These are phyloP conservation scores for Mycena polygramma DNA, from an alignment of 768 basidiomycete genomes.

Conservation along the genomic window DNA sequence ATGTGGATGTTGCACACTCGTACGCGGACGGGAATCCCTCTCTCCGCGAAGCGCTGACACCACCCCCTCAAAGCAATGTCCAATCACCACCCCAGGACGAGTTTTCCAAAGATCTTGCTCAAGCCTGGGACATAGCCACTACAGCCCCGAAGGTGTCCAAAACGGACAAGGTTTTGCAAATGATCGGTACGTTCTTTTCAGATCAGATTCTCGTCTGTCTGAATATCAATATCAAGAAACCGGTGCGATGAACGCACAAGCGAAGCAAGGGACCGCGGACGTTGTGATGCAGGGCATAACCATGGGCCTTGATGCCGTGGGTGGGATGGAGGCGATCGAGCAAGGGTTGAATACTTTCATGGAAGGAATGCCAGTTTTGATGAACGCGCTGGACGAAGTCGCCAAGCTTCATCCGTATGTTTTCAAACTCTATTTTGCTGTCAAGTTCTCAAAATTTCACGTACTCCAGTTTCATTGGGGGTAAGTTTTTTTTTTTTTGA, in stretches of 20 bases:
- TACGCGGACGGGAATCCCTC: not conserved
- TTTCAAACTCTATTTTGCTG: not conserved
- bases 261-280: conserved; percentile 15
- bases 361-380: conserved; percentile 34
- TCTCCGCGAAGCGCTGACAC: not conserved
- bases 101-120: conserved; percentile 25
- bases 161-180: conserved; percentile 25
- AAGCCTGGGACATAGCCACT: conserved; percentile 28
- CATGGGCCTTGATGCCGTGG: conserved; percentile 27
- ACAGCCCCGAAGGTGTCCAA: conserved; percentile 28
- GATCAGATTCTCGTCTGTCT: not conserved
- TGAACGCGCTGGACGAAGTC: conserved; percentile 45
- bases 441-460: not conserved
- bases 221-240: conserved; percentile 17
- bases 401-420: conserved; percentile 43
- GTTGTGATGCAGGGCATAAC: conserved; percentile 24
- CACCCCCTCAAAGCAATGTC: not conserved
- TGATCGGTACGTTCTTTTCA: conserved; percentile 21
- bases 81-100: conserved; percentile 26
- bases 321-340: conserved; percentile 34
- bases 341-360: conserved; percentile 32
- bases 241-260: not conserved
- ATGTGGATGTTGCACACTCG: conserved; percentile 6
- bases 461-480: conserved; percentile 23
- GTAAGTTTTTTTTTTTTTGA: conserved; percentile 8